Conservation (phyloP, 2,329 filamentous ascomycete genomes). For the Didymella keratinophila region DNA sequence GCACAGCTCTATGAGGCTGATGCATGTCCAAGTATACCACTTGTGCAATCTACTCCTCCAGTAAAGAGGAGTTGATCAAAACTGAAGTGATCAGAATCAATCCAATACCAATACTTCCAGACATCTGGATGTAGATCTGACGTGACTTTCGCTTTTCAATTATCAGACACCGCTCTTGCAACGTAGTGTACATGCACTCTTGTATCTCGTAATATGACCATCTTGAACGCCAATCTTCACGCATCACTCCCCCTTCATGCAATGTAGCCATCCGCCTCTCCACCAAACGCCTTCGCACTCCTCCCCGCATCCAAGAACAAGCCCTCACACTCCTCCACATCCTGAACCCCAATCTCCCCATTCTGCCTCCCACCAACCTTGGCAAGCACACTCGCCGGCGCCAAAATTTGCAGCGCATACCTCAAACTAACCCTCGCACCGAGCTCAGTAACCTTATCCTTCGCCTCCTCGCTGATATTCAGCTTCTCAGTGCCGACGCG, state of each 20-base stretch:
- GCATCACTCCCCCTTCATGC: constrained; percentile 32
- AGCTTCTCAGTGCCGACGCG: constrained; percentile 84
- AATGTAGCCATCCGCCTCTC: constrained; percentile 44
- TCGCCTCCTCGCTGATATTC: constrained; percentile 78
- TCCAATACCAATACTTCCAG: too few species aligned
- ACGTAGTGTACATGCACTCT: neutral
- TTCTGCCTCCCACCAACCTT: constrained; percentile 66
- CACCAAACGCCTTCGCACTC: constrained; percentile 51
- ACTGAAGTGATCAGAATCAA: too few species aligned
- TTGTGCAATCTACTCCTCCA: too few species aligned
- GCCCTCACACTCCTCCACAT: constrained; percentile 61
- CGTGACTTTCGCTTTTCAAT: neutral
- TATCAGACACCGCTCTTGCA: neutral
- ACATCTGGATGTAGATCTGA: neutral
- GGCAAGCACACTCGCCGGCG: constrained; percentile 88
- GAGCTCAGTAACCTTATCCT: constrained; percentile 86
- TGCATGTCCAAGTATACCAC: too few species aligned
- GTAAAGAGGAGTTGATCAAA: too few species aligned
- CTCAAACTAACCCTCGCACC: constrained; percentile 89
- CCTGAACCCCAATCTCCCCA: constrained; percentile 61
- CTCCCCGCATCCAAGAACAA: constrained; percentile 59
- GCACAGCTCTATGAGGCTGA: too few species aligned
- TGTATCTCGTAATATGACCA: neutral
- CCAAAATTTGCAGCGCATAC: constrained; percentile 91
- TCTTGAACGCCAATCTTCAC: neutral